Evolutionary conservation across 2,329 filamentous ascomycete species (phyloP).

Genomic region (Chaetomium strumarium): DNA sequence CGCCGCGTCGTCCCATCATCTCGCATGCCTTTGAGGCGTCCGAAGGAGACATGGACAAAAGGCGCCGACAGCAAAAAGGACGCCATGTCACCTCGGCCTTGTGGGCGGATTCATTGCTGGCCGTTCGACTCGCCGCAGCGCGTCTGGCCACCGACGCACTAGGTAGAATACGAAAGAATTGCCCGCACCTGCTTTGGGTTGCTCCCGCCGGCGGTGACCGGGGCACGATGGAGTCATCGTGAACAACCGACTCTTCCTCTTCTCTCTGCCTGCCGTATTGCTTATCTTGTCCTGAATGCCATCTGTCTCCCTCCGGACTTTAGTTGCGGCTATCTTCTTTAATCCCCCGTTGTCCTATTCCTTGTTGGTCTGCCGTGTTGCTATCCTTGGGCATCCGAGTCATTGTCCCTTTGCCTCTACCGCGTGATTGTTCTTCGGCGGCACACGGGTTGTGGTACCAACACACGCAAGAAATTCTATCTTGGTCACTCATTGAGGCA

Average conservation of each 20-base stretch:
- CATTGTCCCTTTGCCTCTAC: slow-evolving; percentile 7
- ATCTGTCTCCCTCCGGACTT: not conserved
- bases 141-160: slow-evolving; percentile 4
- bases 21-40: not conserved
- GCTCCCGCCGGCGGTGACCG: not conserved
- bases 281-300: not conserved
- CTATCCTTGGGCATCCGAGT: not conserved
- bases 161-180: not conserved
- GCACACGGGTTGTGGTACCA: not conserved
- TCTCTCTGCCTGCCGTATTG: not conserved
- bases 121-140: slow-evolving; percentile 8
- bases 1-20: slow-evolving; percentile 2
- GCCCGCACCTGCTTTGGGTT: not conserved
- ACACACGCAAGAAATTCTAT: not conserved
- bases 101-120: not conserved
- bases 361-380: not conserved
- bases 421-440: not conserved
- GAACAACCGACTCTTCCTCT: not conserved
- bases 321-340: not conserved
- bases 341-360: not conserved
- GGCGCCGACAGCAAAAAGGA: not conserved
- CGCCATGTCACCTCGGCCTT: not conserved
- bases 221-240: slow-evolving; percentile 6
- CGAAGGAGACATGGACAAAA: not conserved
- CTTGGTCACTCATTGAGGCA: not conserved